These are phyloP conservation scores for Phylloporus sp. DNA, from an alignment of 1,284 basidiomycete genomes.

Conservation along the genomic window DNA sequence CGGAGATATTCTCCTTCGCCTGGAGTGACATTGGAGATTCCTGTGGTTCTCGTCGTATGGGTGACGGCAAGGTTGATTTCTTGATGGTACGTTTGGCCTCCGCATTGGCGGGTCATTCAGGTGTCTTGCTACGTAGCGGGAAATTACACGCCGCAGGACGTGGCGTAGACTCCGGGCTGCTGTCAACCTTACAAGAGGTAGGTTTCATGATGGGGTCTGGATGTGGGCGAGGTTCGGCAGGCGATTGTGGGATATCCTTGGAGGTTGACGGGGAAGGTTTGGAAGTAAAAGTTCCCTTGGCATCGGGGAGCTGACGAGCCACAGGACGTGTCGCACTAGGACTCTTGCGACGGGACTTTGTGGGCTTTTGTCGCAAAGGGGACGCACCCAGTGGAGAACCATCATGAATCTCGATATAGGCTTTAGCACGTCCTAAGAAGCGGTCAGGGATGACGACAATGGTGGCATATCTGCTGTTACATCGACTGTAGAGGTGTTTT, in stretches of 20 bases:
- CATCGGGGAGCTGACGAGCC: neutral
- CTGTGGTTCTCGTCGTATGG: slow-evolving; percentile 24
- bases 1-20: slow-evolving; percentile 30
- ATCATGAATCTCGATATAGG: slow-evolving; percentile 22
- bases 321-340: neutral
- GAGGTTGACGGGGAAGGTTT: neutral
- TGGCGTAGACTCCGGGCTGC: slow-evolving; percentile 26
- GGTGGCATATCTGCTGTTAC: slow-evolving; percentile 14
- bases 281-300: slow-evolving; percentile 3
- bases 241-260: neutral
- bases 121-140: slow-evolving; percentile 10
- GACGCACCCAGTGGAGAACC: neutral
- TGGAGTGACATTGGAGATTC: slow-evolving; percentile 28
- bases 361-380: slow-evolving; percentile 2
- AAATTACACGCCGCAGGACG: slow-evolving; percentile 6
- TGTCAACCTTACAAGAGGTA: neutral
- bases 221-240: slow-evolving; percentile 15
- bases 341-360: slow-evolving; percentile 6
- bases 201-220: slow-evolving; percentile 12
- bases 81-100: slow-evolving; percentile 6
- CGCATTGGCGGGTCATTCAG: slow-evolving; percentile 3
- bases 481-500: neutral
- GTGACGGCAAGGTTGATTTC: slow-evolving; percentile 8
- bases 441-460: slow-evolving; percentile 28
- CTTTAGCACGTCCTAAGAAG: slow-evolving; percentile 29